Evolutionary conservation across 1,139 yeast genomes (phyloP), one percentile per base, ranked within the genome.

Genomic region (Zygosaccharomyces pseudobailii): DNA sequence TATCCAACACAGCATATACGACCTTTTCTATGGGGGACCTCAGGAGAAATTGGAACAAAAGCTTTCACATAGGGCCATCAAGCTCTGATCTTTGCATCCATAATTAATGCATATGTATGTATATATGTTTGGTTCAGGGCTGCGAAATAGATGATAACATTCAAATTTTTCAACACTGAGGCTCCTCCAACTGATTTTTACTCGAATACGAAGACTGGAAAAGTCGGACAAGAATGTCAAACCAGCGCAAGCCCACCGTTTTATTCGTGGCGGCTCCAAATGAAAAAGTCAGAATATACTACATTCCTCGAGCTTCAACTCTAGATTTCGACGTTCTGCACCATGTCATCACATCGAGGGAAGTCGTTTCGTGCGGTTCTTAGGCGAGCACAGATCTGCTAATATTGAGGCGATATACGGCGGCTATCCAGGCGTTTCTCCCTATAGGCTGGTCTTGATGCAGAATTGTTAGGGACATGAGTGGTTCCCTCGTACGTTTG

Each of bases 381-480:
- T 62, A n/a, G 38, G 40, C 4, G 44, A 48, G 3, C 54, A 55
- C 25, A 36, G 52, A n/a, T 40, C 53, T 4, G 38, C 43, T 3
- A 56, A 54, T 6, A 51, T 61, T n/a, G 54, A 48, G 13, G 65
- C 62, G 0, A 56, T 64, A 2, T 64, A 61, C 43, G 59, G 60
- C 22, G 67, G 67, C 0, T 64, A 56, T 38, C 62, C 63, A n/a
- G 3, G 61, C 61, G 5, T 64, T 64, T 42, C 46, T 45, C 7
- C 52, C 56, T 6, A 55, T 64, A 19, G 63, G 64, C n/a, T 5
- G 67, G 67, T 0, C 50, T 63, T 20, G 59, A 62, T 2, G 48
- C 50, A 20, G 58, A 55, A n/a, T 38, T 61, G 9, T 51, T 64
- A 20, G 56, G 56, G 58, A 19, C 46, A 55, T 40, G 52, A 50